These are phyloP conservation scores for Cinnamomum micranthum DNA, from an alignment of 164 flowering plant genomes.

Conservation along the genomic window DNA sequence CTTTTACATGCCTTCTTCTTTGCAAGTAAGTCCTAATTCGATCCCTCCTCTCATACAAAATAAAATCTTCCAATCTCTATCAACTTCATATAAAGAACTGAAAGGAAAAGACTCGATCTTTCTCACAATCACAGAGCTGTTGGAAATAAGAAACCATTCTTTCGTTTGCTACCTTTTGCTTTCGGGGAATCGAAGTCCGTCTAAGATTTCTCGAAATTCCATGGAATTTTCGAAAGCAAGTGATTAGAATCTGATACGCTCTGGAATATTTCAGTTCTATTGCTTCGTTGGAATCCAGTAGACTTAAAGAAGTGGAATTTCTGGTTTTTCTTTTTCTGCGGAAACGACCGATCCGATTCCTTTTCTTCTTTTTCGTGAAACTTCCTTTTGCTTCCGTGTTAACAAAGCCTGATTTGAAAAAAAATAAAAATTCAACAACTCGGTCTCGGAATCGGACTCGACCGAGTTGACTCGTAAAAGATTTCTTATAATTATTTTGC, in stretches of 20 bases:
- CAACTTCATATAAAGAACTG: neutral
- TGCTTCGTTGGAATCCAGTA: neutral
- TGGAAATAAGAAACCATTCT: too few species aligned
- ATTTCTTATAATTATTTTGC: too few species aligned
- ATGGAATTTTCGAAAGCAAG: too few species aligned
- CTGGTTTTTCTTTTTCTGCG: neutral
- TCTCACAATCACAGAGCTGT: neutral
- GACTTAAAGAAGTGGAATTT: neutral
- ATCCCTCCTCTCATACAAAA: neutral
- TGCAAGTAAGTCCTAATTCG: constrained; percentile 16
- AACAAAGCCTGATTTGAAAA: neutral
- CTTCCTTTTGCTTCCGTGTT: neutral
- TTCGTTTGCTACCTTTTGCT: neutral
- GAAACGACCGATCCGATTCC: neutral
- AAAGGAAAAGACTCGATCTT: neutral
- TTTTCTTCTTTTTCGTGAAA: neutral
- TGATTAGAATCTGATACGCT: neutral
- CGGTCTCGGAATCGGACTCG: neutral
- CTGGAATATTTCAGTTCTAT: neutral
- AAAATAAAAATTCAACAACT: neutral
- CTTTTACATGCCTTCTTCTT: constrained; percentile 11
- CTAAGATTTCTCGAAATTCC: too few species aligned
- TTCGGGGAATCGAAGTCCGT: neutral
- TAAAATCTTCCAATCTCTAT: neutral
- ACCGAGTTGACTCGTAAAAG: neutral